Base-by-base conservation (phyloP, 2,329 filamentous ascomycete species). In the Trichoderma polysporum region DNA sequence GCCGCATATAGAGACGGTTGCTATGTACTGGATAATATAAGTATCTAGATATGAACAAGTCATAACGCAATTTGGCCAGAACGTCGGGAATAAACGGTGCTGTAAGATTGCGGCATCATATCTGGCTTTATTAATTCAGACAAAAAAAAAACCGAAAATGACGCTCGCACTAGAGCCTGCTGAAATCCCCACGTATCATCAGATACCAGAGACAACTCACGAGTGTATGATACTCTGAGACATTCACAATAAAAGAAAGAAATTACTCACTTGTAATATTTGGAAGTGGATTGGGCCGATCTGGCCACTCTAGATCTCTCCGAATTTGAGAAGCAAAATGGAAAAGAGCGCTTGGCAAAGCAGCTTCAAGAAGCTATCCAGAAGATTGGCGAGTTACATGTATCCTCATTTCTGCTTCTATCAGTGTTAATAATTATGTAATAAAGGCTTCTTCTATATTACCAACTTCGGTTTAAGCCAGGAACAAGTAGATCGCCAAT, bases 391-490 rank as follows among this genome's bases (percentile, higher is more conserved):
- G 35, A 33, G 68, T 60, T 2, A 45, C 12, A 19, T 12, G 3
- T 8, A 19, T n/a, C 9, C 19, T 31, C 12, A 8, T 31, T 22
- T 12, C 4, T 9, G 17, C 15, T n/a, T 31, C n/a, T 19, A 12
- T 31, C n/a, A 3, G 19, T 22, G 27, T 19, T 31, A 29, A 25
- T 35, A 52, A 12, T 61, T 25, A 52, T 41, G 8, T 19, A 4
- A 7, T 31, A 41, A 39, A 66, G 77, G 86, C 0, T 86, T 89
- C 77, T 90, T 89, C 77, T 88, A 89, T 68, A 83, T 89, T 22
- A 84, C 83, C 67, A 88, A 89, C 75, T 89, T 86, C 68, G 86
- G 86, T 35, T 79, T 90, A n/a, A 78, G 76, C 0, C 85, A 89
- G 73, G 85, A 88, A 54, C 79, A 87, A 72, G 81, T 90, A 1